phyloP scores from a whole-genome alignment of 768 basidiomycete genomes.

The Podaxis sp. region DNA sequence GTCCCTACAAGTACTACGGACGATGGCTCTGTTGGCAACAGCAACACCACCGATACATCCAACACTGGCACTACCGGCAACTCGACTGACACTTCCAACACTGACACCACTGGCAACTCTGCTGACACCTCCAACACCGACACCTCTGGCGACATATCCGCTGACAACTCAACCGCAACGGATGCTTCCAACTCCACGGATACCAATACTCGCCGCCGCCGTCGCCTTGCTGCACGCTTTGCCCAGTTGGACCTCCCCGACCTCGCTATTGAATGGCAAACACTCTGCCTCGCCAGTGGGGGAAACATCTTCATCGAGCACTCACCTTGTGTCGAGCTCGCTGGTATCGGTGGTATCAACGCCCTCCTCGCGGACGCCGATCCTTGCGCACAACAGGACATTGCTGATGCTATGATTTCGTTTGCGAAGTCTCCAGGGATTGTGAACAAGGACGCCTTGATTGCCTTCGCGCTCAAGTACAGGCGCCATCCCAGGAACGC shows the following conservation, averaged over 20 bases:
- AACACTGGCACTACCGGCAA: constrained; percentile 18
- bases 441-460: constrained; percentile 37
- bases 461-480: constrained; percentile 42
- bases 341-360: constrained; percentile 38
- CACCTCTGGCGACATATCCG: constrained; percentile 12
- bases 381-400: constrained; percentile 49
- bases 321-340: constrained; percentile 40
- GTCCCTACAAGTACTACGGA: constrained; percentile 19
- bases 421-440: constrained; percentile 47
- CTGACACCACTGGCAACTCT: constrained; percentile 17
- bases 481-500: constrained; percentile 44
- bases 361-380: constrained; percentile 45
- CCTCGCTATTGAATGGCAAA: constrained; percentile 40
- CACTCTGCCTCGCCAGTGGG: constrained; percentile 42
- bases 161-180: constrained; percentile 5
- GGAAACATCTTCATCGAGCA: constrained; percentile 39
- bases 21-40: not conserved
- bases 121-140: constrained; percentile 18
- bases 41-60: not conserved
- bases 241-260: constrained; percentile 27
- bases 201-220: constrained; percentile 18
- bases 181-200: constrained; percentile 18
- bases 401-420: constrained; percentile 50
- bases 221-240: constrained; percentile 14
- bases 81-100: constrained; percentile 12